These are phyloP conservation scores for Chiua sp. DNA, from an alignment of 1,284 basidiomycete genomes.

Conservation along the genomic window DNA sequence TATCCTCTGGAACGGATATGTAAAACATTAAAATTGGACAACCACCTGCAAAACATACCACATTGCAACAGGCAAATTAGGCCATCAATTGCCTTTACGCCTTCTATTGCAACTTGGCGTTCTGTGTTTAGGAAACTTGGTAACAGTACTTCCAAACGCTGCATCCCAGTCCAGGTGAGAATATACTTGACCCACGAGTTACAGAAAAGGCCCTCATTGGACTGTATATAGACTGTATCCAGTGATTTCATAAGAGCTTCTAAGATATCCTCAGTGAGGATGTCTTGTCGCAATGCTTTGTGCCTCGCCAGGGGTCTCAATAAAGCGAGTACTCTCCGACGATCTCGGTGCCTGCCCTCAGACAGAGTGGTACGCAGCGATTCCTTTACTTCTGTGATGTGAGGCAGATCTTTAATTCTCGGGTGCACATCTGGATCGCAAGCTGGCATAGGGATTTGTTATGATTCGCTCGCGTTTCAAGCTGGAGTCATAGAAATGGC, in stretches of 20 bases:
- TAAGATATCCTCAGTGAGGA: constrained; percentile 25
- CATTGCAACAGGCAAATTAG: constrained; percentile 24
- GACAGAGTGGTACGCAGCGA: constrained; percentile 16
- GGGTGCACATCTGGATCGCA: constrained; percentile 3
- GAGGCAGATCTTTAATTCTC: neutral
- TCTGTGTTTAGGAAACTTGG: too few relatives aligned
- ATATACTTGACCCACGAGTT: too few relatives aligned
- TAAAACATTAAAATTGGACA: neutral
- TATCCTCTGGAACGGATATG: constrained; percentile 14
- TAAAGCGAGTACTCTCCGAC: constrained; percentile 24
- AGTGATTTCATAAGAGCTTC: constrained; percentile 15
- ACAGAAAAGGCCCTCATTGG: constrained; percentile 14
- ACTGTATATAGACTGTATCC: constrained; percentile 9
- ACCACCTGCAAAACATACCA: constrained; percentile 13
- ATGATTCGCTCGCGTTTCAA: too few relatives aligned
- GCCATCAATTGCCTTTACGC: constrained; percentile 27
- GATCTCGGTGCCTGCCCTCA: constrained; percentile 15
- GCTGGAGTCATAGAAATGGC: too few relatives aligned
- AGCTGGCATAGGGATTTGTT: constrained; percentile 9
- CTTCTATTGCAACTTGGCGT: too few relatives aligned
- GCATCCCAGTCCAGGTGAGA: too few relatives aligned
- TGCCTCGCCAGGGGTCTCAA: constrained; percentile 27
- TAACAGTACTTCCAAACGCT: too few relatives aligned
- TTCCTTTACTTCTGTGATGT: constrained; percentile 1
- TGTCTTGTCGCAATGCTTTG: constrained; percentile 7